These are phyloP conservation scores for Termitomyces sp. DNA, from an alignment of 768 basidiomycete species.

Conservation along the genomic window DNA sequence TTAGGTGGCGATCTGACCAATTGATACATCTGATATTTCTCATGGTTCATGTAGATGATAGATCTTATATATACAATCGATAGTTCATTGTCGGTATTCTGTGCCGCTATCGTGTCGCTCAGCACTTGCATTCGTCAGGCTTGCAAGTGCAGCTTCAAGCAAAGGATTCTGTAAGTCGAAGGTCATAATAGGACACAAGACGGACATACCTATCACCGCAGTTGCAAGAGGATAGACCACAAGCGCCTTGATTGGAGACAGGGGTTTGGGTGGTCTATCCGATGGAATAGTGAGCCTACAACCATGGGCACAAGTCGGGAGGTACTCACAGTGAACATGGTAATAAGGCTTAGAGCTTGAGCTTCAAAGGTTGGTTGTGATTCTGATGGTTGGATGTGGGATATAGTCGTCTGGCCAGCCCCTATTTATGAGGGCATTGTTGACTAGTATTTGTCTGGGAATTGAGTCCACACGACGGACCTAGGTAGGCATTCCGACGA, in stretches of 20 bases:
- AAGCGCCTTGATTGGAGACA: conserved; percentile 37
- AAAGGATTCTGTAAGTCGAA: not conserved
- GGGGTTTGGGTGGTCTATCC: conserved; percentile 32
- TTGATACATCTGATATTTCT: not conserved
- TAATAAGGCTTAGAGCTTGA: not conserved
- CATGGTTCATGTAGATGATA: not conserved
- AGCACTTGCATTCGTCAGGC: conserved; percentile 66
- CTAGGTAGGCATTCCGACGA: not conserved
- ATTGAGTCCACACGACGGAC: not conserved
- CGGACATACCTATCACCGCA: conserved; percentile 44
- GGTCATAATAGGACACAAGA: conserved; percentile 7
- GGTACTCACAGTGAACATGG: conserved; percentile 39
- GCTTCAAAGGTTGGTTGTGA: not conserved
- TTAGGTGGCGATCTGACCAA: not conserved
- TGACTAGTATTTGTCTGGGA: conserved; percentile 13
- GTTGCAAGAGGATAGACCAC: conserved; percentile 45
- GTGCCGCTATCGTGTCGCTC: conserved; percentile 15
- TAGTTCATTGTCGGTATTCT: not conserved
- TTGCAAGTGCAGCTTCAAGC: conserved; percentile 53
- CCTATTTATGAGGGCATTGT: conserved; percentile 9
- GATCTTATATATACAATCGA: not conserved
- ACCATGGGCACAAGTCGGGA: not conserved
- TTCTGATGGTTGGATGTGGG: not conserved
- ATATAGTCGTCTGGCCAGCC: not conserved
- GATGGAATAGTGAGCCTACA: not conserved